Base-by-base conservation (phyloP, 2,329 filamentous ascomycete genomes). In the Stromatinia cepivora region DNA sequence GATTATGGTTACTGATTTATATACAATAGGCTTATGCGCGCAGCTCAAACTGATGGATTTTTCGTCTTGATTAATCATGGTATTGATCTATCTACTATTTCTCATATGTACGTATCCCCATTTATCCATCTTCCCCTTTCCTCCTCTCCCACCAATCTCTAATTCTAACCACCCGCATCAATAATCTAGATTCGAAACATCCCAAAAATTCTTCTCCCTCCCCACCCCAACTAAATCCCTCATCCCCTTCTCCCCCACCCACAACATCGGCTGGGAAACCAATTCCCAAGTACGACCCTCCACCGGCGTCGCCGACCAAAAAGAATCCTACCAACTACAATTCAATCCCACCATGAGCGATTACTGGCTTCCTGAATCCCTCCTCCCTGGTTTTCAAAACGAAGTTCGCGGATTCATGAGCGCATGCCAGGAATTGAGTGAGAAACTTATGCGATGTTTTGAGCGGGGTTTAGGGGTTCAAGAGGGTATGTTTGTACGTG, bases 301-400 rank as follows among this genome's bases (percentile, higher is more conserved):
- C 0, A 88, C 86, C 0, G 86, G 86, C 5, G 79, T 81, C 1
- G 80, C 84, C 0, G 86, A 88, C 72, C 81, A 79, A 54, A 88
- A 87, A 70, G 86, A 88, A 73, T 85, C 82, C 4, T 86, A 87
- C 72, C 86, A 88, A 72, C 79, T 88, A 74, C 86, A 88, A 71
- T 87, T 86, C 70, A 77, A 77, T 0, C 68, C 74, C 56, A 75
- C 78, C 52, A 77, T 78, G 76, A 59, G 74, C 7, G 74, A 73
- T 4, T 67, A 74, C 22, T 79, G 77, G 77, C 67, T 79, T 6
- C 72, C 70, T 69, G 79, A 82, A 48, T 59, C 77, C 0, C 76
- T 76, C 5, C 77, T 83, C 0, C 77, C 85, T 1, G 73, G 75
- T 0, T 88, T 88, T 76, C 86, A 86, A 81, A 75, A 80, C 46